Evolutionary conservation across 1,284 basidiomycete genomes (phyloP), one percentile per base, ranked within the genome.

Genomic region (Phellinidium pouzarii): DNA sequence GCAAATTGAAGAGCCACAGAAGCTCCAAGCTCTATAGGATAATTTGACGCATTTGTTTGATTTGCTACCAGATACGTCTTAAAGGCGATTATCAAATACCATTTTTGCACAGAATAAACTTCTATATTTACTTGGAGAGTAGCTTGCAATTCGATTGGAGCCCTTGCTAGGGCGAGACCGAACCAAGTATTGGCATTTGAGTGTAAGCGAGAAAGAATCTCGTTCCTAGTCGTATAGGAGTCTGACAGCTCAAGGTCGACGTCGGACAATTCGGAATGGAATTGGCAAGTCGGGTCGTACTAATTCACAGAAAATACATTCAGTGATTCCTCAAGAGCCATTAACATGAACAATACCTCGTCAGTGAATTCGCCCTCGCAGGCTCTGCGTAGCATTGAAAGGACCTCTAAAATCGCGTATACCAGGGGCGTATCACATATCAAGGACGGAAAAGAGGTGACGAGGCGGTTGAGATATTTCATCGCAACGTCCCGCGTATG

Each of bases 291-390:
- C 1, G 95, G 93, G 55, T 94, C 92, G 66, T 91, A 96, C 90
- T 94, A 59, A 2, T 52, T 9, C 8, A 27, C 19, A 37, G 11
- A 34, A 34, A 34, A 8, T 11, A 11, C 9, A 11, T 14, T 34
- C 31, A 34, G 31, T 34, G 14, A 34, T 14, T 3, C 3, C 2
- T 34, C 6, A 11, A 34, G 9, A 34, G 14, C 2, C 7, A 11
- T 34, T 8, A 34, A 7, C 12, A n/a, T 11, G 42, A 34, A 48
- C 17, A 52, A 49, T 60, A 91, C 92, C 79, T 98, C 95, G 68
- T 97, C 92, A 8, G 81, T 75, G 64, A 84, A 93, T 71, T 97
- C 92, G 56, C 91, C 87, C 68, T 98, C 92, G 65, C 93, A 94
- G 1, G 89, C 84, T 48, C 84, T 79, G 52, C 94, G 82, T 59